Base-by-base conservation (phyloP, 805 yeast genomes). In the Lachancea sp. region DNA sequence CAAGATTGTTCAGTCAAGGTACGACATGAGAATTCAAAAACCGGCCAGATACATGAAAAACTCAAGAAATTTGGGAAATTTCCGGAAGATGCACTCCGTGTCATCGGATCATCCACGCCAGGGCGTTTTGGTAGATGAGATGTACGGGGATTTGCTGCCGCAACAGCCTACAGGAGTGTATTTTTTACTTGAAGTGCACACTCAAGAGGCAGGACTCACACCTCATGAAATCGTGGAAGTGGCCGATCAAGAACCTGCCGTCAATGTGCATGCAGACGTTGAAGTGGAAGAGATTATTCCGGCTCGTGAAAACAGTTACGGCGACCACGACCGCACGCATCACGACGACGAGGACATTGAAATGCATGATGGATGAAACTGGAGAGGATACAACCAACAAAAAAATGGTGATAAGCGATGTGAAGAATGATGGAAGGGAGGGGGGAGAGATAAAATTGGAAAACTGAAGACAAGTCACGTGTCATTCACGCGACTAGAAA, bases 151-250 rank as follows among this genome's bases (percentile, higher is more conserved):
- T 25, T 7, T 26, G 38, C 42, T 44, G 29, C 46, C 41, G 37
- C 46, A 42, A 20, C 38, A 22, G n/a, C 36, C 46, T 8, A 27
- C 36, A 20, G 46, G 46, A 17, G 41, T 42, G 31, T 42, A 26
- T 16, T 42, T 42, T 31, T 39, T 42, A 20, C 41, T 42, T 27
- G 46, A 42, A 36, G 46, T 42, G 22, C 25, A 42, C 37, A 36
- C 46, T 7, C 41, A 36, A 12, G 36, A 30, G 15, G 25, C 41
- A 12, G 46, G 46, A 3, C 25, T 42, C 25, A 30, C 38, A 4
- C 46, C 46, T 12, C 38, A 44, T 25, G 42, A 37, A 35, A 33
- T 44, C 26, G 30, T 27, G 15, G 46, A 44, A 38, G 42, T 38
- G 38, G 42, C 37, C 2, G 46, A 44, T 13, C 38, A 13, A 9